These are phyloP conservation scores for Umbelopsis ramanniana DNA, from an alignment of 192 early-diverging fungal species.

Conservation along the genomic window DNA sequence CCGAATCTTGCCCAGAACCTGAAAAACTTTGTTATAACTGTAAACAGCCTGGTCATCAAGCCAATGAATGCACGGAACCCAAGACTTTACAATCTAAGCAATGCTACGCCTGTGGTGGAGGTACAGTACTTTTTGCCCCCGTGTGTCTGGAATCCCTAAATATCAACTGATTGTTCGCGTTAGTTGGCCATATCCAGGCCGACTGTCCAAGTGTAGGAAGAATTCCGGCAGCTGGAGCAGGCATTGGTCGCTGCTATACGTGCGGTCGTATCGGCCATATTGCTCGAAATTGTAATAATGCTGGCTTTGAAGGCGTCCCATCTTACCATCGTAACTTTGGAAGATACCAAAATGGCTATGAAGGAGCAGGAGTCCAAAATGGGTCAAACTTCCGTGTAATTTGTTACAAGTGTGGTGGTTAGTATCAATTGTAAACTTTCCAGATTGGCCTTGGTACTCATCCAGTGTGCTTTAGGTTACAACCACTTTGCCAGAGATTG, in stretches of 20 bases:
- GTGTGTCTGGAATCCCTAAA: too few relatives aligned
- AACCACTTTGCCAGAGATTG: conserved; percentile 62
- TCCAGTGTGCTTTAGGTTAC: conserved; percentile 12
- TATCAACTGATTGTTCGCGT: neutral
- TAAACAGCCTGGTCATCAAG: conserved; percentile 56
- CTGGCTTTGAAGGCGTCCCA: neutral
- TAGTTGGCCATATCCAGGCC: conserved; percentile 60
- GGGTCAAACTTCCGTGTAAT: conserved; percentile 30
- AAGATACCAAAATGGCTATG: conserved; percentile 21
- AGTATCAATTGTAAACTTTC: neutral
- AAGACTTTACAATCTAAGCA: conserved; percentile 51
- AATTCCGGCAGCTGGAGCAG: conserved; percentile 33
- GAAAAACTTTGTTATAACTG: conserved; percentile 65
- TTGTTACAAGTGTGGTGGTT: conserved; percentile 58
- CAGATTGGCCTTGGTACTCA: neutral
- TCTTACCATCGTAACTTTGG: conserved; percentile 20
- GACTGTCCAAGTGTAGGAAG: conserved; percentile 49
- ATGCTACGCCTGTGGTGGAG: conserved; percentile 60
- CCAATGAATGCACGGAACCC: conserved; percentile 51
- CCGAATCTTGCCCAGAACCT: conserved; percentile 50
- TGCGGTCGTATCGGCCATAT: conserved; percentile 59
- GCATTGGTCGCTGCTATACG: conserved; percentile 45
- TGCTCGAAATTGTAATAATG: conserved; percentile 48
- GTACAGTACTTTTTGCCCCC: conserved; percentile 26
- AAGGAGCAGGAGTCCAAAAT: neutral